These are phyloP conservation scores for Flaveria bidentis DNA, from an alignment of 129 eudicot species.

Conservation along the genomic window DNA sequence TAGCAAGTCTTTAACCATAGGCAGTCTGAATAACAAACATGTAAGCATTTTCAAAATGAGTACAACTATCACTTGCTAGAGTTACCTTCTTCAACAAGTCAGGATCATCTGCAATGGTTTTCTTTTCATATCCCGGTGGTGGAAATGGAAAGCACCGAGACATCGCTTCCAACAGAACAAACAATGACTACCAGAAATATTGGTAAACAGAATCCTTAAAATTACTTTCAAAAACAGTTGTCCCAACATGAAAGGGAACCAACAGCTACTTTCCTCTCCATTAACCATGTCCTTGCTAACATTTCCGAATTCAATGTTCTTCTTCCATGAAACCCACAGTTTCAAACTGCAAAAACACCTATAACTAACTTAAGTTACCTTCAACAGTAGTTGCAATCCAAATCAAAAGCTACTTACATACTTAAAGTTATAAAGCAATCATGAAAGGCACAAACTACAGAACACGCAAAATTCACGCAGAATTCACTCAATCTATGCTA, in stretches of 20 bases:
- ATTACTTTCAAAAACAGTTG: conserved; percentile 36
- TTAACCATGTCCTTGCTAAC: conserved; percentile 81
- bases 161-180: conserved; percentile 44
- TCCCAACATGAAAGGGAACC: conserved; percentile 60
- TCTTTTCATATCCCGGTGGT: conserved; percentile 84
- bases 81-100: conserved; percentile 65
- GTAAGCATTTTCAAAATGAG: not conserved
- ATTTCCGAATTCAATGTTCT: conserved; percentile 51
- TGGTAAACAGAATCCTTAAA: conserved; percentile 34
- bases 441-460: too few species aligned
- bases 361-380: conserved; percentile 24
- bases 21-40: not conserved
- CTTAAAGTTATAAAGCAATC: too few species aligned
- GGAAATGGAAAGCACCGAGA: conserved; percentile 87
- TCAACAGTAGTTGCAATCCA: conserved; percentile 17
- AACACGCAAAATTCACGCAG: not conserved
- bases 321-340: conserved; percentile 38
- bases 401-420: too few species aligned
- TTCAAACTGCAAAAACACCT: conserved; percentile 28
- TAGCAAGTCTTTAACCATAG: conserved; percentile 3
- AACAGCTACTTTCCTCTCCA: conserved; percentile 62
- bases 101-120: conserved; percentile 47
- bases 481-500: conserved; percentile 17
- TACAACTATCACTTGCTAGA: not conserved
- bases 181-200: conserved; percentile 21